These are phyloP conservation scores for Calycina marina DNA, from an alignment of 2,329 filamentous ascomycete species.

Conservation along the genomic window DNA sequence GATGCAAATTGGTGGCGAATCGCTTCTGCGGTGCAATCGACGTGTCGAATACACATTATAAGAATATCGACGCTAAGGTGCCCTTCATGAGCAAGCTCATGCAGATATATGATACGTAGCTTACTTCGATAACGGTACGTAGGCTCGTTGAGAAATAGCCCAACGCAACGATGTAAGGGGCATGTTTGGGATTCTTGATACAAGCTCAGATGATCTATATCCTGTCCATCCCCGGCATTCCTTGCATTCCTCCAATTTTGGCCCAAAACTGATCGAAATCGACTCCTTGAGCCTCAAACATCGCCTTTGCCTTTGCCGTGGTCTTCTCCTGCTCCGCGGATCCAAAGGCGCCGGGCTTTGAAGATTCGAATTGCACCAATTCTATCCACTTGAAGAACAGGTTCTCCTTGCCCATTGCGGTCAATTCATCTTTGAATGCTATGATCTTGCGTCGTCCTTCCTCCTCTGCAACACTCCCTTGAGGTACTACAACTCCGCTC, in stretches of 20 bases:
- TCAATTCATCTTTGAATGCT: conserved; percentile 63
- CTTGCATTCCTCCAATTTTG: conserved; percentile 48
- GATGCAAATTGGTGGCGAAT: too few species aligned
- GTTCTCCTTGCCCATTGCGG: conserved; percentile 67
- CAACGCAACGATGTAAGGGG: too few species aligned
- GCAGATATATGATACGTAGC: too few species aligned
- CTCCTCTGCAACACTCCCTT: conserved; percentile 38
- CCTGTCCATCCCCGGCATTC: conserved; percentile 34
- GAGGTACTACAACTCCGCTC: conserved; percentile 42
- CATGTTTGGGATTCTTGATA: too few species aligned
- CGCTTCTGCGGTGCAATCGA: too few species aligned
- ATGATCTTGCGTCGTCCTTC: conserved; percentile 60
- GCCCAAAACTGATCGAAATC: conserved; percentile 72
- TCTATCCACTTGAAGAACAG: conserved; percentile 90
- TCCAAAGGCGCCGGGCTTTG: conserved; percentile 64
- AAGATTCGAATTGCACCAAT: conserved; percentile 76
- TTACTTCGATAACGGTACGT: too few species aligned
- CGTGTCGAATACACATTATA: too few species aligned
- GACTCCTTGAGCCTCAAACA: conserved; percentile 63
- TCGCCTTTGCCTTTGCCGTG: conserved; percentile 56
- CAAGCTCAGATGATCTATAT: conserved; percentile 11
- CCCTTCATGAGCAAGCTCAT: too few species aligned
- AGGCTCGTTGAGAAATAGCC: too few species aligned
- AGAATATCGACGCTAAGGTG: too few species aligned
- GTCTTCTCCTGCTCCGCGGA: conserved; percentile 56